Evolutionary conservation across 202 grass and related monocot genomes (phyloP).

Genomic region (Sporobolus alterniflorus): DNA sequence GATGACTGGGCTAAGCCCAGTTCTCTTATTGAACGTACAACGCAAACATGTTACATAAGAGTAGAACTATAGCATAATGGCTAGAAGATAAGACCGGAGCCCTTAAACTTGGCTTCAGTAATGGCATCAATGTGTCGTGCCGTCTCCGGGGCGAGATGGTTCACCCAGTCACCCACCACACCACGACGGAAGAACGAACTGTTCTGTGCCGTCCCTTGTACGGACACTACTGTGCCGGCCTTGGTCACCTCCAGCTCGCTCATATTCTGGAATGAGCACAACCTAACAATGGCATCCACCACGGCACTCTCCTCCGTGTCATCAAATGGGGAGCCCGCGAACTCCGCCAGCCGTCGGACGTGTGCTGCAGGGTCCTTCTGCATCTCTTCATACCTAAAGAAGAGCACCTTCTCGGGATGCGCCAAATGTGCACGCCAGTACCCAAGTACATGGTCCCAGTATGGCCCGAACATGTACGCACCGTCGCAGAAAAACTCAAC

Average conservation of each 20-base stretch:
- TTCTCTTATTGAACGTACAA: background rate
- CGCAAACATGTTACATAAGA: too few relatives aligned
- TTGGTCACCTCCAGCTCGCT: constrained; percentile 25
- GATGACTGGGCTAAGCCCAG: too few relatives aligned
- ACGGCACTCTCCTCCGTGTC: constrained; percentile 3
- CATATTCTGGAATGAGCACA: constrained; percentile 53
- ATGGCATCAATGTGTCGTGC: constrained; percentile 36
- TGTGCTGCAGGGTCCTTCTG: background rate
- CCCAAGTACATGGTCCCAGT: constrained; percentile 44
- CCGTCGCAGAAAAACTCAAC: constrained; percentile 19
- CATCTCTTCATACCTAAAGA: constrained; percentile 58
- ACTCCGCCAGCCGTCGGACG: constrained; percentile 47
- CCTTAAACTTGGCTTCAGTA: constrained; percentile 18
- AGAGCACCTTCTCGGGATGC: constrained; percentile 29
- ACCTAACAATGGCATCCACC: constrained; percentile 30
- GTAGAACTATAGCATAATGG: too few relatives aligned
- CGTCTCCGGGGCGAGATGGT: constrained; percentile 40
- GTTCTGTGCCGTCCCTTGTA: background rate
- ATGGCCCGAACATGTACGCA: background rate
- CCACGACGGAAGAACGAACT: constrained; percentile 36
- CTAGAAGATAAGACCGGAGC: background rate
- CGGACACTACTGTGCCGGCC: background rate
- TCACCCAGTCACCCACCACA: constrained; percentile 43
- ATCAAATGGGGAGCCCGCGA: constrained; percentile 1
- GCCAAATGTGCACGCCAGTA: constrained; percentile 37